These are phyloP conservation scores for Globisporangium cylindrosporum DNA, from an alignment of 352 stramenopile genomes.

Conservation along the genomic window DNA sequence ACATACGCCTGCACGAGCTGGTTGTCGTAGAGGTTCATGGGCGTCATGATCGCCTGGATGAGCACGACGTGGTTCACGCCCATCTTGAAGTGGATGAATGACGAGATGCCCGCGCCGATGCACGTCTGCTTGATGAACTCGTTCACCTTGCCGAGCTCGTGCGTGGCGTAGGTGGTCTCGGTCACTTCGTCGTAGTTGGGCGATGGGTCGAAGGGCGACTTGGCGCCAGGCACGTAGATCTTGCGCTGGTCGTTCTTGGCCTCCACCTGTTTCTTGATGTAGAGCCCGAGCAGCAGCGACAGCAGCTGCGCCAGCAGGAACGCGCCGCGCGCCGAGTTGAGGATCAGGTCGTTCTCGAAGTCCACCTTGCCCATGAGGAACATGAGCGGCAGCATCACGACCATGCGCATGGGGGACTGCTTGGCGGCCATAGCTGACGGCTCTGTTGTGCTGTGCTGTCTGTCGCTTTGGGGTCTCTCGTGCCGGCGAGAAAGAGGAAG, in stretches of 20 bases:
- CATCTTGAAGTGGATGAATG: conserved; percentile 83
- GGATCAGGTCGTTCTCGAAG: conserved; percentile 71
- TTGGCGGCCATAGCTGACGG: conserved; percentile 36
- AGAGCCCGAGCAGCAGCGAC: conserved; percentile 60
- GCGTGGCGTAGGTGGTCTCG: conserved; percentile 72
- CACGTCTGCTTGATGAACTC: conserved; percentile 84
- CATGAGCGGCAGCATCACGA: conserved; percentile 83
- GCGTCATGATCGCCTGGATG: conserved; percentile 84
- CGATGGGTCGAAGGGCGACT: conserved; percentile 77
- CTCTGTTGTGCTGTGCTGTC: too few species aligned
- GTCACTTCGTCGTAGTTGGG: conserved; percentile 78
- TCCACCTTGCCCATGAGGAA: conserved; percentile 86
- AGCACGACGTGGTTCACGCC: conserved; percentile 86
- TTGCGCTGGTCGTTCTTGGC: conserved; percentile 76
- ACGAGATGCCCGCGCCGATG: conserved; percentile 74
- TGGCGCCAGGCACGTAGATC: conserved; percentile 67
- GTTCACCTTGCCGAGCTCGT: conserved; percentile 69
- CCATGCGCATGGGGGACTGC: conserved; percentile 77
- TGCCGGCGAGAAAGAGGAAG: neutral
- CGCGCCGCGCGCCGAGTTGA: conserved; percentile 56
- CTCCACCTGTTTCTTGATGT: conserved; percentile 73
- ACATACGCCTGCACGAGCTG: conserved; percentile 73
- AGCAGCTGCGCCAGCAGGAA: conserved; percentile 63
- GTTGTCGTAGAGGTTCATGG: conserved; percentile 84
- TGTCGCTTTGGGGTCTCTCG: neutral